Evolutionary conservation across 805 yeast genomes (phyloP).

Genomic region (Metschnikowia noctiluminum): DNA sequence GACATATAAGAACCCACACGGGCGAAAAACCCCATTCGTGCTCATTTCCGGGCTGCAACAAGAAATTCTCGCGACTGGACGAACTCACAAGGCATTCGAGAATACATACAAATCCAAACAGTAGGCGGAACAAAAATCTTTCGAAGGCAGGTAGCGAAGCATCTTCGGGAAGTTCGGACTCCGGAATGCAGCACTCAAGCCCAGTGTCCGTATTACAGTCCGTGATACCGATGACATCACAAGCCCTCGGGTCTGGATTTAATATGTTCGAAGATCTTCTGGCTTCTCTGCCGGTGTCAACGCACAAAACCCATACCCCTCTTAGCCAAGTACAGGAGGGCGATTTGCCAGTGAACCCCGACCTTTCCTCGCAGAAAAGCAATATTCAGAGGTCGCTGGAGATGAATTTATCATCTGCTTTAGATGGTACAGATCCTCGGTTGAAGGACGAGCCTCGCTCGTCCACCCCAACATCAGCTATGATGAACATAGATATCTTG

Average conservation of each 20-base stretch:
- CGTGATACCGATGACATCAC: constrained; percentile 3
- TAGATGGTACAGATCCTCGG: constrained; percentile 6
- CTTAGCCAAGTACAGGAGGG: constrained; percentile 1
- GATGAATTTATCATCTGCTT: constrained; percentile 6
- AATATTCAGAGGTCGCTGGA: constrained; percentile 4
- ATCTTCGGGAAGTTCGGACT: not conserved
- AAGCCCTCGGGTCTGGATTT: not conserved
- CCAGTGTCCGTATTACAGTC: not conserved
- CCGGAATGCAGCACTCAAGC: not conserved
- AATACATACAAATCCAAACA: constrained; percentile 69
- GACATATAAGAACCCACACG: constrained; percentile 77
- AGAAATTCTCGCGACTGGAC: constrained; percentile 66
- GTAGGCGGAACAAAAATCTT: constrained; percentile 53
- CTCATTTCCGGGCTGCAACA: constrained; percentile 65
- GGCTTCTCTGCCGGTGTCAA: constrained; percentile 1
- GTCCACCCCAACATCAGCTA: constrained; percentile 12
- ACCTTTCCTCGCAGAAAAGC: constrained; percentile 5
- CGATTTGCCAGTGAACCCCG: constrained; percentile 7
- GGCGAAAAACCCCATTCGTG: constrained; percentile 83
- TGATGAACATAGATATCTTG: constrained; percentile 46
- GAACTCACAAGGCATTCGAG: constrained; percentile 72
- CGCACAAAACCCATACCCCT: not conserved
- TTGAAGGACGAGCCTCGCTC: constrained; percentile 9
- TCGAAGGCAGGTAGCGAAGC: constrained; percentile 11
- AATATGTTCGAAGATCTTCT: constrained; percentile 3